Evolutionary conservation across 2,329 filamentous ascomycete genomes (phyloP).

Genomic region (Fusarium vanettenii): DNA sequence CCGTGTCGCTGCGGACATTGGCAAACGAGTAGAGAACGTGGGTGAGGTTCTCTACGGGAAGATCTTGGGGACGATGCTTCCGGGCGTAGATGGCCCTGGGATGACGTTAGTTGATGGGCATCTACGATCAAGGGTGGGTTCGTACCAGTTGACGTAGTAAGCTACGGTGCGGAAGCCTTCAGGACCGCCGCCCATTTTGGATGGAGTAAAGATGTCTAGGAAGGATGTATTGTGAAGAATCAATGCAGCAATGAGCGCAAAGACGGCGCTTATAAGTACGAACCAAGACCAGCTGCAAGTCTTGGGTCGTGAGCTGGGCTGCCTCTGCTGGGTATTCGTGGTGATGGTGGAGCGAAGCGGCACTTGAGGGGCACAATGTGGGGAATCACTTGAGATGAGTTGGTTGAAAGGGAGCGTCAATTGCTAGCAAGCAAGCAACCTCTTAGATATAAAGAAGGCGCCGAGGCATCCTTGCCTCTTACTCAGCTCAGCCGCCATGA

Average conservation of each 20-base stretch:
- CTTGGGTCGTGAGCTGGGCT: slow-evolving; percentile 11
- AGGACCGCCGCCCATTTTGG: slow-evolving; percentile 58
- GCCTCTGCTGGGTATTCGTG: slow-evolving; percentile 31
- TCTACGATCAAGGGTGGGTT: not conserved
- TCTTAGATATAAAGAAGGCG: slow-evolving; percentile 22
- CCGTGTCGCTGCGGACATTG: slow-evolving; percentile 81
- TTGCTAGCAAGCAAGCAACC: slow-evolving; percentile 5
- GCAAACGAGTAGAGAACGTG: slow-evolving; percentile 93
- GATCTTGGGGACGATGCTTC: slow-evolving; percentile 85
- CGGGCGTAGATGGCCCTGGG: slow-evolving; percentile 84
- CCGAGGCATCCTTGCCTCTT: slow-evolving; percentile 31
- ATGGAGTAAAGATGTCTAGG: not conserved
- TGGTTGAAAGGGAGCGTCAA: not conserved
- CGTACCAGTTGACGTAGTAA: slow-evolving; percentile 78
- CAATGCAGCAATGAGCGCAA: slow-evolving; percentile 14
- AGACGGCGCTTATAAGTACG: slow-evolving; percentile 12
- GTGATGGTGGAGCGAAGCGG: slow-evolving; percentile 33
- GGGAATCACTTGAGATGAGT: slow-evolving; percentile 21
- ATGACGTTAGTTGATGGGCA: not conserved
- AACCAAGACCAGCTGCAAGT: slow-evolving; percentile 22
- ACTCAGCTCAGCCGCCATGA: slow-evolving; percentile 37
- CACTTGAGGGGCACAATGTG: slow-evolving; percentile 24
- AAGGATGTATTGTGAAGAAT: slow-evolving; percentile 15
- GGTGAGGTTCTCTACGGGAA: slow-evolving; percentile 84
- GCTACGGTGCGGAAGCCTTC: slow-evolving; percentile 73